Evolutionary conservation across 495 filamentous ascomycete genomes (phyloP), one percentile per base, ranked within the genome.

Genomic region (Penicillium paxilli): DNA sequence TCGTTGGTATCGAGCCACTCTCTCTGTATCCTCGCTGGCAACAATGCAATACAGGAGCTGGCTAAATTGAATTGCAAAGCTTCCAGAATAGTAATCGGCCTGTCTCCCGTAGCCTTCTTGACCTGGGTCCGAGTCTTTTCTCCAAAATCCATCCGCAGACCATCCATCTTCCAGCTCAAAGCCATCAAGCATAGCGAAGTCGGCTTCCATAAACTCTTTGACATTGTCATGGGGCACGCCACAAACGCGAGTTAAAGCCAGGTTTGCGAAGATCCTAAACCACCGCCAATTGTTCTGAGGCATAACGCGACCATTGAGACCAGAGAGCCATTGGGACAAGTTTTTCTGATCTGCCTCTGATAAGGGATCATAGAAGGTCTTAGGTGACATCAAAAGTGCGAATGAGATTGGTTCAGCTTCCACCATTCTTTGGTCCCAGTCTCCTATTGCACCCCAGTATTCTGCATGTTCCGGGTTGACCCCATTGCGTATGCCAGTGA

Each of bases 151-250:
- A 51, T 91, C 87, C 54, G 86, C 87, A 0, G 82, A 87, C 87
- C 87, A 90, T 2, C 87, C 87, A 32, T 82, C 80, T 0, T 85
- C 87, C 1, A 86, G 79, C 5, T 46, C 16, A 23, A 62, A 62
- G 2, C 38, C 26, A 10, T 62, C 59, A 10, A 62, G 52, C 1
- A 54, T 42, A 1, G 19, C 19, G 2, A 62, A 49, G 25, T 58
- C 59, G 2, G 33, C 37, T 14, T 45, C 44, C 2, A 62, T n/a
- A 10, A 5, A 28, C 5, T 28, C 25, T 28, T 10, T 28, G 25
- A 28, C 25, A 28, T 28, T 10, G 4, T 58, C 51, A 2, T 47
- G 17, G 4, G 47, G 25, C 1, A 58, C 28, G 6, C 55, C 59
- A 22, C 48, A 47, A 0, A 41, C 22, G 9, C 49, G 52, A 11